A percentile compares a stretch with the other conserved stretches of the same genome.
Evolutionary conservation across 257 asterid species (phyloP).

Genomic region (Solanum appendiculatum): DNA sequence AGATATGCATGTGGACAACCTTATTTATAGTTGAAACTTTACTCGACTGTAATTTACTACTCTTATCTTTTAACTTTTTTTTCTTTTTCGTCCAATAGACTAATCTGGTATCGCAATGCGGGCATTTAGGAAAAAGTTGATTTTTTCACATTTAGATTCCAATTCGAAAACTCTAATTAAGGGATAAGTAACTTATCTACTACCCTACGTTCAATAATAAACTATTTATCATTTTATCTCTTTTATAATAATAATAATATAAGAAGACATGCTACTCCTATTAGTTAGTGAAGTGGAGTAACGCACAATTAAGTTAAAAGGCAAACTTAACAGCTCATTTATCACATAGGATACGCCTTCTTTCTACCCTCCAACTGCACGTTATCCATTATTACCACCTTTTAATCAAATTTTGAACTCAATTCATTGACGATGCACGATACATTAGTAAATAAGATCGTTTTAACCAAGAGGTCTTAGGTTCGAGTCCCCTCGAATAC

Average conservation of each 20-base stretch:
- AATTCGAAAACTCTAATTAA: not conserved
- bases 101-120: too few species aligned
- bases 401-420: not conserved
- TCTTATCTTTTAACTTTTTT: too few species aligned
- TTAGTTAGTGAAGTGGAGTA: not conserved
- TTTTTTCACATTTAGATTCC: too few species aligned
- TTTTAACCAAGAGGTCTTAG: too few species aligned
- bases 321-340: constrained; percentile 2
- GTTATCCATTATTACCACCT: not conserved
- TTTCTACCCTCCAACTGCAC: not conserved
- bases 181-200: too few species aligned
- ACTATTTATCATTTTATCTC: too few species aligned
- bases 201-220: accelerated
- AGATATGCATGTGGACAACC: not conserved
- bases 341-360: not conserved
- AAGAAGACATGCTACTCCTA: too few species aligned
- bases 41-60: not conserved
- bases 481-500: too few species aligned
- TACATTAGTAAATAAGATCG: not conserved
- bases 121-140: not conserved
- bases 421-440: not conserved
- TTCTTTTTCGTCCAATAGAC: not conserved
- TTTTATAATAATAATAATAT: not conserved
- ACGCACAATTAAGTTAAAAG: not conserved
- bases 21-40: not conserved